Evolutionary conservation across 1,284 basidiomycete genomes (phyloP), one percentile per base, ranked within the genome.

Genomic region (Puccinia horiana): DNA sequence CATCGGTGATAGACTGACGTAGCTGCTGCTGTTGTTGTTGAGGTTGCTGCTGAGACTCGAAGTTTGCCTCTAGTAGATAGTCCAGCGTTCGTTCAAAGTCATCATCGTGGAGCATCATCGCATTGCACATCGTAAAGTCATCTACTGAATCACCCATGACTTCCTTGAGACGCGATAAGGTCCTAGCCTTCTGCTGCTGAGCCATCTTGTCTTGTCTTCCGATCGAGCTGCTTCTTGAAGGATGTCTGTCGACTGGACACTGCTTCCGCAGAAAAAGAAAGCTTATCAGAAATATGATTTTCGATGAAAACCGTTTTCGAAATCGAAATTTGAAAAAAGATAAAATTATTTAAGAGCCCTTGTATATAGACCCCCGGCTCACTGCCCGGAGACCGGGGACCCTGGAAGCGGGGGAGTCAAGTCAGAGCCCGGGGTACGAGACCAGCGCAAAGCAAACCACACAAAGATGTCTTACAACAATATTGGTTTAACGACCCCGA

Each of bases 401-500:
- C n/a, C n/a, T n/a, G n/a, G n/a, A n/a, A n/a, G n/a, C n/a, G n/a
- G n/a, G n/a, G n/a, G n/a, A n/a, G n/a, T n/a, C n/a, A n/a, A n/a
- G n/a, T n/a, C n/a, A n/a, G n/a, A n/a, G n/a, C n/a, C n/a, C 49
- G 49, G 4, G 11, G 49, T 4, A 18, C 20, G 8, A 52, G 18
- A 9, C 20, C 11, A 23, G 11, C 4, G 11, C 16, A 16, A 47
- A 47, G 16, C 44, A 47, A 8, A 20, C 49, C 20, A 26, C 26
- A n/a, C 11, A 32, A 75, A 67, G 44, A 81, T 81, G 79, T 81
- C 79, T 20, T 81, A 81, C 63, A 81, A 81, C 47, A 81, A 81
- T 37, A 81, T 81, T 47, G 79, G 79, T 6, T 35, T 81, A 26
- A 75, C 70, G 1, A 81, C 79, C 18, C 79, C 79, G 9, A 42